A percentile compares a stretch with the other conserved stretches of the same genome.
Conservation (phyloP, 257 asterid species). For the Gentiana macrophylla region DNA sequence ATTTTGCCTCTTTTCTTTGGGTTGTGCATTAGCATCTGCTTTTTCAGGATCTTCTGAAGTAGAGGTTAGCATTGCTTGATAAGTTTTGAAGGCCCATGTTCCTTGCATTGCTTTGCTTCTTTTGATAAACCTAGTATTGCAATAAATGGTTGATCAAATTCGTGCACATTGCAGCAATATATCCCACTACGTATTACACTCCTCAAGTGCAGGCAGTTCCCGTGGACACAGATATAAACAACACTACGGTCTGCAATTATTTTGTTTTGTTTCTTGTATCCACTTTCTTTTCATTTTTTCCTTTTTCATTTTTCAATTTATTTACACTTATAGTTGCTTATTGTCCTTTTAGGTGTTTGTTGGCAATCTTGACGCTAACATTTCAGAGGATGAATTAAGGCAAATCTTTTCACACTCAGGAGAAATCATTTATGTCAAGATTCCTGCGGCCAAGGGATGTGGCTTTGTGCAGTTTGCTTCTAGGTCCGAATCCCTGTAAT, state of each 20-base stretch:
- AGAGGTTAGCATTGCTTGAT: too few species aligned
- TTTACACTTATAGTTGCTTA: conserved; percentile 3
- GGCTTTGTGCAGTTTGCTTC: conserved; percentile 85
- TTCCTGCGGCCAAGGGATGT: conserved; percentile 80
- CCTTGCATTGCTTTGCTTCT: too few species aligned
- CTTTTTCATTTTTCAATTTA: conserved; percentile 8
- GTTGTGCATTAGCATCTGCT: too few species aligned
- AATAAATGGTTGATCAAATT: neutral
- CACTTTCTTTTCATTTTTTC: neutral
- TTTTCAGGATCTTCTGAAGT: too few species aligned
- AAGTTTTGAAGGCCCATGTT: too few species aligned
- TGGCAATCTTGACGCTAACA: conserved; percentile 79
- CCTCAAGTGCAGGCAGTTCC: conserved; percentile 62
- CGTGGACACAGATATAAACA: conserved; percentile 61
- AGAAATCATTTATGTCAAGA: conserved; percentile 75
- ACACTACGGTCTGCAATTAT: conserved; percentile 62
- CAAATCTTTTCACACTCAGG: conserved; percentile 75
- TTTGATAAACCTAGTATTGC: too few species aligned
- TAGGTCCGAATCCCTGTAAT: conserved; percentile 29
- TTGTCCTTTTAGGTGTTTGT: conserved; percentile 48
- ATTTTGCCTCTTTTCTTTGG: too few species aligned
- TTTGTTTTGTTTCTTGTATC: conserved; percentile 4
- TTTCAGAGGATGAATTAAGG: conserved; percentile 77
- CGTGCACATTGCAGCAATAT: conserved; percentile 42
- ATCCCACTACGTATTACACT: conserved; percentile 58